These are phyloP conservation scores for Grigorovia transvaalensis DNA, from an alignment of 805 yeast genomes.

Conservation along the genomic window DNA sequence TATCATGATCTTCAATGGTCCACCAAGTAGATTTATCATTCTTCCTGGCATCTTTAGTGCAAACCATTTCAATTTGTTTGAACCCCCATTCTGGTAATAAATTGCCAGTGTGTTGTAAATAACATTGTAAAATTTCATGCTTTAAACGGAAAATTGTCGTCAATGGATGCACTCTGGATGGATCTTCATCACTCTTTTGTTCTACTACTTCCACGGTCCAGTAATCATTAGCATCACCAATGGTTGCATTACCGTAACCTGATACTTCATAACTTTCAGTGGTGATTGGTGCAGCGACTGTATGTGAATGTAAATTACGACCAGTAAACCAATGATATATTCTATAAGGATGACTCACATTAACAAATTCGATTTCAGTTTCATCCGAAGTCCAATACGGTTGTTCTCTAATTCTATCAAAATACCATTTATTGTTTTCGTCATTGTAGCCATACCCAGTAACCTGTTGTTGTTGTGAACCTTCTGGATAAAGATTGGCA, in stretches of 20 bases:
- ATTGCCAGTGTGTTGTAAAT: slow-evolving; percentile 63
- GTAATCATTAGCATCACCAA: slow-evolving; percentile 77
- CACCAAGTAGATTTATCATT: slow-evolving; percentile 87
- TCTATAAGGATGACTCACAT: slow-evolving; percentile 60
- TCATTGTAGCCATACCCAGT: slow-evolving; percentile 90
- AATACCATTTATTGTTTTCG: slow-evolving; percentile 69
- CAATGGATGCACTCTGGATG: slow-evolving; percentile 54
- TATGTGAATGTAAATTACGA: slow-evolving; percentile 75
- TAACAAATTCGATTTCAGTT: slow-evolving; percentile 30
- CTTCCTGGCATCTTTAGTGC: slow-evolving; percentile 48
- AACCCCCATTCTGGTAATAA: slow-evolving; percentile 76
- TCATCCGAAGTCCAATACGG: slow-evolving; percentile 22
- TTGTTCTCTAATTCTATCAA: slow-evolving; percentile 47
- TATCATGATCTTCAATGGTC: slow-evolving; percentile 67
- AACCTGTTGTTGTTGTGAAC: slow-evolving; percentile 88
- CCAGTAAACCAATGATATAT: slow-evolving; percentile 61
- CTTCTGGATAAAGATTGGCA: slow-evolving; percentile 74
- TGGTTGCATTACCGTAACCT: slow-evolving; percentile 63
- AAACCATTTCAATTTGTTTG: slow-evolving; percentile 71
- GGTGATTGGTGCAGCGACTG: slow-evolving; percentile 63
- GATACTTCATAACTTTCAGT: slow-evolving; percentile 69
- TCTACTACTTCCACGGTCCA: slow-evolving; percentile 81
- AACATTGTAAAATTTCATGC: slow-evolving; percentile 57
- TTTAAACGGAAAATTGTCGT: slow-evolving; percentile 63
- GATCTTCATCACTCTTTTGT: slow-evolving; percentile 46